Percentiles rank a stretch among this genome's conserved stretches.
phyloP scores from a whole-genome alignment of 2,329 filamentous ascomycete species.

The Didymella pinodella region DNA sequence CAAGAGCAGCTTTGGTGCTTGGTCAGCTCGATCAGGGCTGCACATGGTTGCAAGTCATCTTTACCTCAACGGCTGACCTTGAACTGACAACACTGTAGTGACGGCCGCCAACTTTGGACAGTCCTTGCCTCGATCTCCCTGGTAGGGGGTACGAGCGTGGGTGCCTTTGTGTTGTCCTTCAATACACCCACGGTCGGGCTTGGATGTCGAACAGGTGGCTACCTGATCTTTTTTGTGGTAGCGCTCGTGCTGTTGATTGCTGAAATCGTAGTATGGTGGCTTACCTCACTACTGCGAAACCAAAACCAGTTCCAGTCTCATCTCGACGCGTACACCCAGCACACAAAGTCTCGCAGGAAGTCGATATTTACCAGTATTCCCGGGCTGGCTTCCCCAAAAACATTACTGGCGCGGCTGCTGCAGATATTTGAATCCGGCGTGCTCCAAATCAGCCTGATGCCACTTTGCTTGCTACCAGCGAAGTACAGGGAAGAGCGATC shows the following conservation, averaged over 20 bases:
- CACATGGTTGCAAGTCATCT: constrained; percentile 42
- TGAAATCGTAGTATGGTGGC: constrained; percentile 50
- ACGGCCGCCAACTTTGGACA: constrained; percentile 52
- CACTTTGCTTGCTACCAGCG: constrained; percentile 20
- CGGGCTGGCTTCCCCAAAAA: constrained; percentile 13
- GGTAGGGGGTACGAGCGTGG: constrained; percentile 43
- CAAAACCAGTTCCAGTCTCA: constrained; percentile 11
- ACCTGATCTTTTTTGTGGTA: constrained; percentile 49
- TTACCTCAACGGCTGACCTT: no score
- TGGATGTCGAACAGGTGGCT: constrained; percentile 48
- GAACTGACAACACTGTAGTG: constrained; percentile 16
- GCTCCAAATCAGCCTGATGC: not conserved
- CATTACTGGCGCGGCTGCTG: constrained; percentile 2
- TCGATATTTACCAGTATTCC: constrained; percentile 4
- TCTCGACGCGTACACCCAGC: constrained; percentile 14
- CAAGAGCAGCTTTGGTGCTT: constrained; percentile 43
- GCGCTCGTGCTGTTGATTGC: constrained; percentile 42
- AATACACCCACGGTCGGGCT: constrained; percentile 56
- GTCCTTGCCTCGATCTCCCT: constrained; percentile 46
- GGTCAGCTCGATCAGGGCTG: constrained; percentile 43
- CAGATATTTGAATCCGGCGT: constrained; percentile 4
- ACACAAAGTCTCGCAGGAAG: not conserved
- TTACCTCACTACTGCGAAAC: constrained; percentile 29
- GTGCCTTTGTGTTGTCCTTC: constrained; percentile 52
- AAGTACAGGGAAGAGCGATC: constrained; percentile 2